Conservation (phyloP, 2,329 filamentous ascomycete genomes). For the Basipetospora chlamydospora region DNA sequence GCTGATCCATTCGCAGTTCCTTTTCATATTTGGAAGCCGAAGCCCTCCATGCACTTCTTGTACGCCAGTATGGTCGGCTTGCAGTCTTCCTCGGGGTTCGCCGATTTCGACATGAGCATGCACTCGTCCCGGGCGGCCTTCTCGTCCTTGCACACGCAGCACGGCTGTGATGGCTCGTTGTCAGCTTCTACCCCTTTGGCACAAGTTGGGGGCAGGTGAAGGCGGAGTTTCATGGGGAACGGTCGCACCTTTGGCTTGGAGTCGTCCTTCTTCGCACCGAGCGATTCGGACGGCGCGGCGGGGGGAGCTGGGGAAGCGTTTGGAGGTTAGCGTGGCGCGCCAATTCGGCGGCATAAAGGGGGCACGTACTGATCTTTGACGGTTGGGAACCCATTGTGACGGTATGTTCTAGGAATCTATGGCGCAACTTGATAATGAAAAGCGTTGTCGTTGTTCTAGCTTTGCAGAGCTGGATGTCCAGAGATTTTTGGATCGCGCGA, state of each 20-base stretch:
- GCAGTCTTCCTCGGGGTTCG: conserved; percentile 75
- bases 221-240: too few species aligned
- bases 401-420: too few species aligned
- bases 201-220: too few species aligned
- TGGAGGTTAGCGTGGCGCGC: background rate
- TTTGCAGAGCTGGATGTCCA: too few species aligned
- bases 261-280: background rate
- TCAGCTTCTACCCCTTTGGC: too few species aligned
- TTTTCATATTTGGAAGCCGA: conserved; percentile 60
- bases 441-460: too few species aligned
- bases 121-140: conserved; percentile 90
- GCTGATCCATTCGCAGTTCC: conserved; percentile 10
- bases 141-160: conserved; percentile 95
- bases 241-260: conserved; percentile 9
- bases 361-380: background rate
- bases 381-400: conserved; percentile 3
- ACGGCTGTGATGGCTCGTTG: conserved; percentile 46
- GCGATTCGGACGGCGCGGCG: conserved; percentile 1
- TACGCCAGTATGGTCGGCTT: conserved; percentile 72
- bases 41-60: conserved; percentile 81
- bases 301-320: conserved; percentile 1
- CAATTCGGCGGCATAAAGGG: background rate
- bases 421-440: too few species aligned
- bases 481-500: too few species aligned
- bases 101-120: conserved; percentile 88